Evolutionary conservation across 805 yeast genomes (phyloP), one percentile per base, ranked within the genome.

Genomic region (Cyberlindnera euphorbiae): DNA sequence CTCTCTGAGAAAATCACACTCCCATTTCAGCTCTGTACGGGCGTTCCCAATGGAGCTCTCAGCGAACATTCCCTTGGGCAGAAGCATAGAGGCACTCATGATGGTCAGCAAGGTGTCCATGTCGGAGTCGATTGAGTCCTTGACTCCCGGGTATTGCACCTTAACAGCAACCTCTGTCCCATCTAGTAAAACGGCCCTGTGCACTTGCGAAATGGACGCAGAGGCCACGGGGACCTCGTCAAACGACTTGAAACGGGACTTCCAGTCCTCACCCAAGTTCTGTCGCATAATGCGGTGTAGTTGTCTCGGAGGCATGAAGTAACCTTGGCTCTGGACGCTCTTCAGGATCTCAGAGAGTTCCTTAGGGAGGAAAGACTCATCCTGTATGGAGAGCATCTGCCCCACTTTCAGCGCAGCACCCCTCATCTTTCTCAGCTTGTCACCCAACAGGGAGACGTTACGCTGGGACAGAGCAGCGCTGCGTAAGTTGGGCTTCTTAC

Each of bases 361-460:
- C 28, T 72, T 69, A 1, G 98, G 97, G 28, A 90, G 63, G 23
- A 90, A 77, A 21, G 84, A 71, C 42, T 82, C 78, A 58, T 90
- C 97, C 61, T 93, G 98, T 59, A 93, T 90, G 2, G 96, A 86
- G 60, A 93, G 65, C 82, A 93, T 77, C 62, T 93, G 98, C n/a
- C 98, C 98, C 38, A 93, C 74, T 55, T 93, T 93, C 55, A 93
- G 68, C 3, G 98, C 98, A 2, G 97, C 98, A n/a, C 98, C 98
- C 55, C 98, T 74, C 98, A 93, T 93, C 54, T 85, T 79, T 34
- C 93, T 77, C 50, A 93, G 77, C 58, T 87, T 88, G 50, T 77
- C 78, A 10, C 95, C 95, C 67, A 93, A 76, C 35, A 94, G 62
- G 51, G 90, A 96, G 28, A 93, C 79, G 58, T 90, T 93, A 13